phyloP scores from a whole-genome alignment of 225 moss, liverwort and hornwort species.

The Sphagnum contortum region DNA sequence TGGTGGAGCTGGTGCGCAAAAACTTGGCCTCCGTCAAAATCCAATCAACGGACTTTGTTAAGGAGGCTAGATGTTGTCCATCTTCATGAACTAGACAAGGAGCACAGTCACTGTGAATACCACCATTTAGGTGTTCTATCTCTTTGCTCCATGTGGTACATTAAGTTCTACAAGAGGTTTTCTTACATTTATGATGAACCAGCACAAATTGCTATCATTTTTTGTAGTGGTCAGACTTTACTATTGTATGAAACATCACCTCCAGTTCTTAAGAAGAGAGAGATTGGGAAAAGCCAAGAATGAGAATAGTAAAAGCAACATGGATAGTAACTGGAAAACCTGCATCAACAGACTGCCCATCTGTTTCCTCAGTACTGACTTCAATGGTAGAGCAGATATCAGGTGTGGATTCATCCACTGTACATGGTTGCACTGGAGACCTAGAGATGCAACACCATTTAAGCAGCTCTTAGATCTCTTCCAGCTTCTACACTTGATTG shows the following conservation, averaged over 20 bases:
- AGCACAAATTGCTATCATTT: no score
- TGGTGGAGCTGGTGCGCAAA: slow-evolving; percentile 15
- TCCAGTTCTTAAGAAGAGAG: no score
- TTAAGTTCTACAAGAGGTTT: no score
- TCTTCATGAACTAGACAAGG: slow-evolving; percentile 17
- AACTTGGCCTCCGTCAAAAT: slow-evolving; percentile 30
- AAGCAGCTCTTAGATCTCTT: neutral
- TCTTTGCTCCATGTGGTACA: no score
- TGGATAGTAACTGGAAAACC: neutral
- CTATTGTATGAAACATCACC: no score
- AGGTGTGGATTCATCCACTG: neutral
- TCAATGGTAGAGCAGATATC: neutral
- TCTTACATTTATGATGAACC: no score
- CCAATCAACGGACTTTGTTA: slow-evolving; percentile 31
- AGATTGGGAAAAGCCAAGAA: no score
- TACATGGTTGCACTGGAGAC: neutral
- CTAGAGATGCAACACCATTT: neutral
- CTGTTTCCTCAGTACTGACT: neutral
- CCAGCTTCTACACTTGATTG: no score
- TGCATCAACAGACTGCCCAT: neutral
- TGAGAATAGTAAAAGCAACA: no score
- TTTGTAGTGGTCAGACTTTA: no score
- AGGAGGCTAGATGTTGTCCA: slow-evolving; percentile 24
- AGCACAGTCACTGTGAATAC: neutral
- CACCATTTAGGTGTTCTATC: no score